Conservation (phyloP, 192 early-diverging fungal species). For the Coemansia sp. region DNA sequence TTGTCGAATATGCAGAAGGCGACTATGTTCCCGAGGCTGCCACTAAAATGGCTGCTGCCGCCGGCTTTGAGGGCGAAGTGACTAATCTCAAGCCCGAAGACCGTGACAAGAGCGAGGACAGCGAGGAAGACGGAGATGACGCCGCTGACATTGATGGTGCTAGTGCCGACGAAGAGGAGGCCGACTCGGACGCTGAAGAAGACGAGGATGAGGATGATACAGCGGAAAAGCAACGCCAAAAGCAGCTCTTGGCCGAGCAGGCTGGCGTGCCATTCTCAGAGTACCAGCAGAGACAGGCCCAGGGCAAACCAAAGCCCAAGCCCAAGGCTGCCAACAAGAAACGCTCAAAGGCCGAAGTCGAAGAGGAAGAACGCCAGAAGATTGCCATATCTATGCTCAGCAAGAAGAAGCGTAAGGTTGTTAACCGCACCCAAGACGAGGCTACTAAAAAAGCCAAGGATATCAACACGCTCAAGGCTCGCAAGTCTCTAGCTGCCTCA, state of each 20-base stretch:
- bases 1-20: constrained; percentile 77
- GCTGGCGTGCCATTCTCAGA: constrained; percentile 41
- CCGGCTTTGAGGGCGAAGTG: constrained; percentile 61
- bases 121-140: constrained; percentile 35
- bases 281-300: constrained; percentile 30
- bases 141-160: constrained; percentile 48
- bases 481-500: constrained; percentile 26
- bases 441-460: constrained; percentile 39
- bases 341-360: constrained; percentile 32
- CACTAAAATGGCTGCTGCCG: constrained; percentile 37
- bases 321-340: constrained; percentile 5
- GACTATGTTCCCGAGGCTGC: constrained; percentile 80
- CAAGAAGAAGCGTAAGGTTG: constrained; percentile 51
- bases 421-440: constrained; percentile 38
- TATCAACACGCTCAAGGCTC: constrained; percentile 25
- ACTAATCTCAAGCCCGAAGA: constrained; percentile 59
- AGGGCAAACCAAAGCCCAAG: constrained; percentile 1
- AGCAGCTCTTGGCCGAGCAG: constrained; percentile 42
- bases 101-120: constrained; percentile 53
- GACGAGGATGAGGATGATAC: constrained; percentile 37
- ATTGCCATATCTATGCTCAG: constrained; percentile 53
- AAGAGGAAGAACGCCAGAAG: constrained; percentile 48
- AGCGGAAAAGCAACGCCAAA: constrained; percentile 44
- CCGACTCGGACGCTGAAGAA: constrained; percentile 54
- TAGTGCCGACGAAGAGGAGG: constrained; percentile 59